Percentiles rank a stretch among this genome's conserved stretches.
These are phyloP conservation scores for Alternaria tenuissima DNA, from an alignment of 2,329 filamentous ascomycete genomes.

Conservation along the genomic window DNA sequence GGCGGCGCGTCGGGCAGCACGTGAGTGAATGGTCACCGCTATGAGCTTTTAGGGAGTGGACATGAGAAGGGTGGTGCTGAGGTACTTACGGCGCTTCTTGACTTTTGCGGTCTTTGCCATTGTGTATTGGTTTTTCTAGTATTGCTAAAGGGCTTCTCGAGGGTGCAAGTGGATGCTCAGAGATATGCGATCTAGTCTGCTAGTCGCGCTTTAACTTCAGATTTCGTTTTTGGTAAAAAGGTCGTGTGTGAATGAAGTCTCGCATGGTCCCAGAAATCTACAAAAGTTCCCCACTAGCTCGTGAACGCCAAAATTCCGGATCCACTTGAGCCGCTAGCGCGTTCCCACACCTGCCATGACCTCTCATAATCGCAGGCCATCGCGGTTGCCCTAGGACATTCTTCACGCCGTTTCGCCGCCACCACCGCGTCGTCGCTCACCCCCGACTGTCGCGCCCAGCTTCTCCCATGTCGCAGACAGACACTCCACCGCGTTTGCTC, in stretches of 20 bases:
- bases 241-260: neutral
- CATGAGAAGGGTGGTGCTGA: neutral
- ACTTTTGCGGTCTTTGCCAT: constrained; percentile 59
- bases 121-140: neutral
- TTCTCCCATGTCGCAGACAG: constrained; percentile 48
- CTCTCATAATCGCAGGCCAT: constrained; percentile 16
- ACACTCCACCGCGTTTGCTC: constrained; percentile 38
- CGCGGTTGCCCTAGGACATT: constrained; percentile 17
- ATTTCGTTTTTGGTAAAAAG: neutral
- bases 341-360: constrained; percentile 23
- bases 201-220: neutral
- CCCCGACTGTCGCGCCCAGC: constrained; percentile 9
- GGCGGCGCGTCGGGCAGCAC: constrained; percentile 75
- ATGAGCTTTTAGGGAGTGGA: constrained; percentile 22
- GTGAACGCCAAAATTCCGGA: constrained; percentile 22
- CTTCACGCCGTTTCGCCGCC: constrained; percentile 23
- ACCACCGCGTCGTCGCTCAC: constrained; percentile 21
- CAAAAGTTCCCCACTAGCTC: constrained; percentile 25
- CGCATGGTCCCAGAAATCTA: constrained; percentile 5
- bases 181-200: neutral
- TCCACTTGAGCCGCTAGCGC: constrained; percentile 17
- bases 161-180: neutral
- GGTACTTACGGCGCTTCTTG: constrained; percentile 53
- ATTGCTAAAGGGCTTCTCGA: neutral
- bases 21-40: constrained; percentile 74